Base-by-base conservation (phyloP, 164 flowering plant genomes). In the Vitis rotundifolia region DNA sequence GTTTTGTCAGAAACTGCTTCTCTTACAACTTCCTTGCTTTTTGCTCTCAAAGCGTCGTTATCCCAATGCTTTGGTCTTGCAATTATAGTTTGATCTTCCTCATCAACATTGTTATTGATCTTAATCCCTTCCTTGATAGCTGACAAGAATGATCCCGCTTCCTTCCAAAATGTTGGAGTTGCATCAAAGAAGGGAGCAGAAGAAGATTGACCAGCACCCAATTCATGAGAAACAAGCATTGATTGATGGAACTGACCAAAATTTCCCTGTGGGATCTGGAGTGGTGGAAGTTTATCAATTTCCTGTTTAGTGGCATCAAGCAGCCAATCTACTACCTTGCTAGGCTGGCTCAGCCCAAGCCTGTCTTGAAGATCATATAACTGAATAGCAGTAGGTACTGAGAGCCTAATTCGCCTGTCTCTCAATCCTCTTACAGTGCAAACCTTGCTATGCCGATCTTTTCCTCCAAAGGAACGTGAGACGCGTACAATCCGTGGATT, bases 361-460 rank as follows among this genome's bases (percentile, higher is more conserved):
- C 88, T 70, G 16, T 89, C 91, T 69, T 89, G 93, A 55, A 89
- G 79, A 73, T 89, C 93, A 61, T 89, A 89, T 8, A 89, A 70
- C 59, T 87, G 91, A 59, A 89, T 79, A 8, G 93, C 93, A 1
- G 93, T 89, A 10, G 83, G 83, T 1, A 89, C 88, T 0, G 93
- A 87, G 11, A 89, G 85, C 66, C 93, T 66, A 11, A 89, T 86
- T 56, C 93, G 71, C n/a, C 93, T 55, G 77, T 89, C 93, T 53
- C 89, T 74, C 15, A 87, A 74, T 18, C 93, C 93, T 22, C 86
- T 83, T 3, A 85, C 63, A 0, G 93, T 89, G 79, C 81, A 83
- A 1, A 89, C 93, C 62, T 89, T 89, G 79, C 91, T 87, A 76
- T 89, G 93, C 75, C 93, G 76, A 22, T 84, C 87, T 75, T 84